Percentiles rank a stretch among this genome's conserved stretches.
These are phyloP conservation scores for Calocybe gangraenosa DNA, from an alignment of 768 basidiomycete genomes.

Conservation along the genomic window DNA sequence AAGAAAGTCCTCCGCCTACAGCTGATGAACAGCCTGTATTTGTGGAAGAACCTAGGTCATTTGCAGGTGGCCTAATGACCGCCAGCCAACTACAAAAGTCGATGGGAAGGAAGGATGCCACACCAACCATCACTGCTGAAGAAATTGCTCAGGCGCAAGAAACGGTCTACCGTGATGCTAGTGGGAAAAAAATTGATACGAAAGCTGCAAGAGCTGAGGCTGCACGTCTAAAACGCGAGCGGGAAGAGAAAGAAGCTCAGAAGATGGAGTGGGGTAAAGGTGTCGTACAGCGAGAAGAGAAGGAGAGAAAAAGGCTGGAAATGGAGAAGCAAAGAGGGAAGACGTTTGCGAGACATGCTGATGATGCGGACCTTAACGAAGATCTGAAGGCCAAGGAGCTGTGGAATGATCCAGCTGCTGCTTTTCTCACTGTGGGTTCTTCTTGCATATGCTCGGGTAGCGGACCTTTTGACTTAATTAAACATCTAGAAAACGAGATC, in stretches of 20 bases:
- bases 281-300: slow-evolving; percentile 80
- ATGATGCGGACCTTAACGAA: slow-evolving; percentile 85
- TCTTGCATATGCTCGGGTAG: background rate
- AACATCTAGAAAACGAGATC: slow-evolving; percentile 65
- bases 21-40: slow-evolving; percentile 70
- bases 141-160: slow-evolving; percentile 69
- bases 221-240: slow-evolving; percentile 71
- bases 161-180: slow-evolving; percentile 91
- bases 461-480: background rate
- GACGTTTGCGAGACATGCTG: slow-evolving; percentile 73
- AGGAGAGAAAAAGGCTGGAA: slow-evolving; percentile 60
- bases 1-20: slow-evolving; percentile 48
- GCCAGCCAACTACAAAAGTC: slow-evolving; percentile 70
- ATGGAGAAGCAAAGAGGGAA: slow-evolving; percentile 62
- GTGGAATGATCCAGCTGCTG: slow-evolving; percentile 98
- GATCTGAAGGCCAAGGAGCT: slow-evolving; percentile 74
- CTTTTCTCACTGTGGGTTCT: slow-evolving; percentile 76
- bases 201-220: slow-evolving; percentile 84
- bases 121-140: slow-evolving; percentile 38
- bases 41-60: slow-evolving; percentile 41
- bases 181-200: slow-evolving; percentile 85
- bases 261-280: slow-evolving; percentile 99
- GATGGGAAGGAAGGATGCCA: slow-evolving; percentile 37
- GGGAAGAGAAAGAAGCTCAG: slow-evolving; percentile 79
- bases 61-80: slow-evolving; percentile 76